These are phyloP conservation scores for Glycine tomentella DNA, from an alignment of 306 rosid species.

Conservation along the genomic window DNA sequence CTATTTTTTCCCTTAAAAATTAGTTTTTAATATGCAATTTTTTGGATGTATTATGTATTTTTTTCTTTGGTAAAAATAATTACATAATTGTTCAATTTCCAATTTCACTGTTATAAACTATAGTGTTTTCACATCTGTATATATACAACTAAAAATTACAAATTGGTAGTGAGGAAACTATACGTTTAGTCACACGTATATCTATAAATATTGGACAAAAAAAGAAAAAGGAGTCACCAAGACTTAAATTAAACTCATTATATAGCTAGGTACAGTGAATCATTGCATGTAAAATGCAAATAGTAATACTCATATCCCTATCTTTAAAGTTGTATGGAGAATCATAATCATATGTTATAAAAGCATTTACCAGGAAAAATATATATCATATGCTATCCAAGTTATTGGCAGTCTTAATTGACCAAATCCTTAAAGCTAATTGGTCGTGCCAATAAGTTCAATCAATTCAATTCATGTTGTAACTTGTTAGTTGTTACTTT, in stretches of 20 bases:
- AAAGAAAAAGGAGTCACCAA: neutral
- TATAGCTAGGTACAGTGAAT: conserved; percentile 2
- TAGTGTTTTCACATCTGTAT: neutral
- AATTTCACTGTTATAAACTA: neutral
- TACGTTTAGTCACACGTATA: neutral
- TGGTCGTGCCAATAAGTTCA: conserved; percentile 40
- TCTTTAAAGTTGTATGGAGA: conserved; percentile 8
- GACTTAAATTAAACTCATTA: neutral
- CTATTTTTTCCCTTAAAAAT: too few species aligned
- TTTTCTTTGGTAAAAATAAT: too few species aligned
- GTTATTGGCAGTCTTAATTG: conserved; percentile 14
- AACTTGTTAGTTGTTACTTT: too few species aligned
- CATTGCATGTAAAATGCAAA: neutral
- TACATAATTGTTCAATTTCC: too few species aligned
- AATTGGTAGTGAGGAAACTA: too few species aligned
- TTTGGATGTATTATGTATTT: too few species aligned
- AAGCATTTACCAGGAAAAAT: too few species aligned
- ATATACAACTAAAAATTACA: too few species aligned
- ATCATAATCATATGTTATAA: conserved; percentile 45
- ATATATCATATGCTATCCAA: conserved; percentile 5
- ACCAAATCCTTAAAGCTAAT: conserved; percentile 38
- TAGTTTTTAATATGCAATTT: too few species aligned
- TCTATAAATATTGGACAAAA: neutral
- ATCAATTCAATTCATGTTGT: conserved; percentile 43
- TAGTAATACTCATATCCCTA: neutral